A percentile compares a stretch with the other conserved stretches of the same genome.
phyloP scores from a whole-genome alignment of 225 moss, liverwort and hornwort genomes.

The Antitrichia curtipendula region DNA sequence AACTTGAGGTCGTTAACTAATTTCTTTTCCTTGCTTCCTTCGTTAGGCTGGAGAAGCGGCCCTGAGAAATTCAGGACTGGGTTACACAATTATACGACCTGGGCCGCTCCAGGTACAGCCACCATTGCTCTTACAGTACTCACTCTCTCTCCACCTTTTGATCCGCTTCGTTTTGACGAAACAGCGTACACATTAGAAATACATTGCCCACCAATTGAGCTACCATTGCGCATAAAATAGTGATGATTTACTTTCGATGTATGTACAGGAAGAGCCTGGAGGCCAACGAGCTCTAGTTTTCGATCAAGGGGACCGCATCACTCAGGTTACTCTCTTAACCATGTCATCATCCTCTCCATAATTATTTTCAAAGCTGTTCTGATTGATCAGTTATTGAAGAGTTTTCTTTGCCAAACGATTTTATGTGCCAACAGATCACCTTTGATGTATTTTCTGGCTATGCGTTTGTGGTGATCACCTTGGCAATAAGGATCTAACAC shows the following conservation, averaged over 20 bases:
- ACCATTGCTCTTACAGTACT: neutral
- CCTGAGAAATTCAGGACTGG: constrained; percentile 70
- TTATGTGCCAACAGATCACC: neutral
- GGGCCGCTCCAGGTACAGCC: constrained; percentile 63
- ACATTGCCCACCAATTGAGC: neutral
- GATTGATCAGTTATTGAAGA: neutral
- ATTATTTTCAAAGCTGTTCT: neutral
- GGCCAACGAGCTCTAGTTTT: constrained; percentile 83
- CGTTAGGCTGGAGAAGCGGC: constrained; percentile 74
- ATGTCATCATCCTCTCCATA: neutral
- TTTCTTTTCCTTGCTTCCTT: neutral
- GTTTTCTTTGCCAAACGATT: neutral
- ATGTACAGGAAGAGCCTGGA: constrained; percentile 77
- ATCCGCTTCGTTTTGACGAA: neutral
- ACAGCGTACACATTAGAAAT: neutral
- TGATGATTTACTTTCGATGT: neutral
- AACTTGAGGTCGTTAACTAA: neutral
- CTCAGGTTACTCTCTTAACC: constrained; percentile 39
- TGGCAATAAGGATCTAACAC: neutral
- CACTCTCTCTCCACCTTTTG: neutral
- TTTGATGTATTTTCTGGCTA: neutral
- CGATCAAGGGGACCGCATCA: constrained; percentile 88
- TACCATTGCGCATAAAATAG: neutral
- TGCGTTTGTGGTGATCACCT: neutral
- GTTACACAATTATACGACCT: constrained; percentile 84